Evolutionary conservation across 768 basidiomycete species (phyloP).

Genomic region (Boletus subparvulus): DNA sequence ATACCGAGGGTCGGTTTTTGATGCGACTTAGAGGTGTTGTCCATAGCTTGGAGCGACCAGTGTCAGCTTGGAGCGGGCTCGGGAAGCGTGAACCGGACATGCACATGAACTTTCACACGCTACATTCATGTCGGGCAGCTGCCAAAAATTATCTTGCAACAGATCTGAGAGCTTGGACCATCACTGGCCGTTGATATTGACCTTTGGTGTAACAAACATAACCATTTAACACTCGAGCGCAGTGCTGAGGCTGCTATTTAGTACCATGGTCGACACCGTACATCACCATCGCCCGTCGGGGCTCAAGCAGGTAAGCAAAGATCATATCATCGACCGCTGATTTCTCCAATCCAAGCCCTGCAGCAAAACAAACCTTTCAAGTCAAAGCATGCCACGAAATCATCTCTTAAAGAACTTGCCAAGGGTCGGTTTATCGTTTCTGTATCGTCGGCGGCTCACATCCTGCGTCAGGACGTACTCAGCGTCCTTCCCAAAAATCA

Average conservation of each 20-base stretch:
- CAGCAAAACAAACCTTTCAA: slow-evolving; percentile 93
- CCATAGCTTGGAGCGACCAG: not conserved
- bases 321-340: not conserved
- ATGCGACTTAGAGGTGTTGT: not conserved
- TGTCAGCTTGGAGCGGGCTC: not conserved
- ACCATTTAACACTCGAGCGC: not conserved
- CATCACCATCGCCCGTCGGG: slow-evolving; percentile 71
- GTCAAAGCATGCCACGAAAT: slow-evolving; percentile 86
- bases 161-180: not conserved
- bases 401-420: slow-evolving; percentile 75
- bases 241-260: not conserved
- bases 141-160: not conserved
- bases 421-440: slow-evolving; percentile 57
- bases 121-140: not conserved
- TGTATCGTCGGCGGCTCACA: not conserved
- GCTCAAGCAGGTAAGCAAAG: slow-evolving; percentile 69
- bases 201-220: not conserved
- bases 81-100: too few species aligned
- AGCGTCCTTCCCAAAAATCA: slow-evolving; percentile 54
- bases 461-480: slow-evolving; percentile 50
- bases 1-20: not conserved
- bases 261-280: slow-evolving; percentile 38
- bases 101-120: not conserved
- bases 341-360: not conserved
- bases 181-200: not conserved